These are phyloP conservation scores for Aspergillus sclerotialis DNA, from an alignment of 2,329 filamentous ascomycete genomes.

Conservation along the genomic window DNA sequence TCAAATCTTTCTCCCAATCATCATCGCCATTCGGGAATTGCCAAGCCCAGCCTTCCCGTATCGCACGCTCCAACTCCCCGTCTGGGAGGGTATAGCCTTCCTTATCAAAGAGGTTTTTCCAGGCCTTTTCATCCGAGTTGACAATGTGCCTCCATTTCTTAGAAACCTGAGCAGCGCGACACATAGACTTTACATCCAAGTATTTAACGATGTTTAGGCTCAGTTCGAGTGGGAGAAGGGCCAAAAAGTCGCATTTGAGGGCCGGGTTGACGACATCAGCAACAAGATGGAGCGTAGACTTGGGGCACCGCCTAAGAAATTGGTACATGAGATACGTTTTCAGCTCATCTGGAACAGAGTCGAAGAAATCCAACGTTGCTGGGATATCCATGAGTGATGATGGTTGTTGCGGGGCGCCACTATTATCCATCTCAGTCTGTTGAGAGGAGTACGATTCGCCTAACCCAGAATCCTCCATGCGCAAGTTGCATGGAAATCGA, in stretches of 20 bases:
- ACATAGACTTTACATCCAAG: slow-evolving; percentile 78
- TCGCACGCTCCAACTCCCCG: slow-evolving; percentile 78
- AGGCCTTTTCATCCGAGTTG: slow-evolving; percentile 88
- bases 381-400: slow-evolving; percentile 68
- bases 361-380: slow-evolving; percentile 79
- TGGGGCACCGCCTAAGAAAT: slow-evolving; percentile 77
- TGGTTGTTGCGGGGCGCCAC: slow-evolving; percentile 20
- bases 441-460: slow-evolving; percentile 6
- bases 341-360: slow-evolving; percentile 82
- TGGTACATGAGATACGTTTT: slow-evolving; percentile 98
- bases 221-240: slow-evolving; percentile 75
- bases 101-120: slow-evolving; percentile 83
- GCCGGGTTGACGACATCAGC: slow-evolving; percentile 89
- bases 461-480: slow-evolving; percentile 10
- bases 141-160: slow-evolving; percentile 88
- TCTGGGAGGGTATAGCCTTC: slow-evolving; percentile 74
- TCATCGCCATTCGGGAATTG: slow-evolving; percentile 72
- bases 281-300: slow-evolving; percentile 81
- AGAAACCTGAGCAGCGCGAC: slow-evolving; percentile 84
- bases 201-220: slow-evolving; percentile 82
- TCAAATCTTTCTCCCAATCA: slow-evolving; percentile 75
- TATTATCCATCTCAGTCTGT: slow-evolving; percentile 3
- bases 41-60: slow-evolving; percentile 94
- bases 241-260: slow-evolving; percentile 87
- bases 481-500: slow-evolving; percentile 14